Base-by-base conservation (phyloP, 2,329 filamentous ascomycete species). In the Neurospora crassa region DNA sequence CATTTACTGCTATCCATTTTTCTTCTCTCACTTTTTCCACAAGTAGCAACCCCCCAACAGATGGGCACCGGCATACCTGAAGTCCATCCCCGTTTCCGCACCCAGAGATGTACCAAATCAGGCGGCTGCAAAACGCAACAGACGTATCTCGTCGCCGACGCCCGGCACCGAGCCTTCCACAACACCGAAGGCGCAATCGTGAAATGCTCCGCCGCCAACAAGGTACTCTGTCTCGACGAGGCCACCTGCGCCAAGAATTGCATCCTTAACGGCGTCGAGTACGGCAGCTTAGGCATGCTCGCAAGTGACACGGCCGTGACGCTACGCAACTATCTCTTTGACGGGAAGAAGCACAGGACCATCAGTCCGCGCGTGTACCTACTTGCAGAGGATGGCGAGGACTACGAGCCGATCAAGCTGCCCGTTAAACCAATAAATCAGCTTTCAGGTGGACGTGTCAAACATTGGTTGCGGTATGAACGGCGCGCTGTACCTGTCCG, bases 391-490 rank as follows among this genome's bases (percentile, higher is more conserved):
- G 81, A 84, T 71, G 84, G 85, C 68, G 81, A 80, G 72, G 84
- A 84, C 70, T 90, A 90, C 78, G 80, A 89, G 79, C 82, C 85
- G 74, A 84, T 90, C 78, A 82, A 86, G 73, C 81, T 90, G n/a
- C n/a, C n/a, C n/a, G 69, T 82, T 85, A 71, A 86, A 86, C 79
- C 81, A 86, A 76, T 88, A 90, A 77, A 85, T 91, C 76, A 86
- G 85, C 20, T 89, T 90, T 73, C 87, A 89, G 70, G 87, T 90
- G n/a, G 88, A 90, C 78, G 83, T 88, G 59, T 89, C 87, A 67
- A 83, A 84, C 73, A 82, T 89, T n/a, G 85, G 85, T 68, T 91
- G 89, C 76, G 89, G 89, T 71, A 80, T 90, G 74, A 90, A 91
- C 79, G 88, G 88, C 71, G 88, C 88, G 29, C 79, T 90, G 59